These are phyloP conservation scores for Afroboletus lepidellus DNA, from an alignment of 1,284 basidiomycete species.

Conservation along the genomic window DNA sequence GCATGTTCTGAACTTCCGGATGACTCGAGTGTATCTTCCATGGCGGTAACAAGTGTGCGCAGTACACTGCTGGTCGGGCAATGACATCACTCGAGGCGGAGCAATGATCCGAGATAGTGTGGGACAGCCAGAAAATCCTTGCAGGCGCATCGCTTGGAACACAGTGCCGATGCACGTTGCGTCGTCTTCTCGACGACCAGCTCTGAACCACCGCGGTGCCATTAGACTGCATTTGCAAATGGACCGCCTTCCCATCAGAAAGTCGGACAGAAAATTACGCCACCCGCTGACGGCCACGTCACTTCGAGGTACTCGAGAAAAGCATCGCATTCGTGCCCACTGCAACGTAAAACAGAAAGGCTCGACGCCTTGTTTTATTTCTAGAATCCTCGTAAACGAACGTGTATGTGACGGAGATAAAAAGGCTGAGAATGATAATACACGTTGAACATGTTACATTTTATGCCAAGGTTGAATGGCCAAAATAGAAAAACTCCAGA, in stretches of 20 bases:
- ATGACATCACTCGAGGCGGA: not conserved
- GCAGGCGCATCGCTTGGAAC: not conserved
- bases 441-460: constrained; percentile 25
- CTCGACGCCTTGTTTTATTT: constrained; percentile 22
- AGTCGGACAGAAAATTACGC: not conserved
- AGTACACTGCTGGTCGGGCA: not conserved
- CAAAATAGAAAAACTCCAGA: not conserved
- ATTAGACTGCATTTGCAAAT: too few species aligned
- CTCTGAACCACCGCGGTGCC: too few species aligned
- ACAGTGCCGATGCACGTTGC: not conserved
- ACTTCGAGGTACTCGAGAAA: not conserved
- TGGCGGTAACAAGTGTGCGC: too few species aligned
- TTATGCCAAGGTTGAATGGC: not conserved
- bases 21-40: too few species aligned
- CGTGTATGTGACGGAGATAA: not conserved
- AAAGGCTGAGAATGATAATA: constrained; percentile 17
- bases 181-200: too few species aligned
- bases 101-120: too few species aligned
- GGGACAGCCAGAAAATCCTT: not conserved
- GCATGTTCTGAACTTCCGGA: too few species aligned
- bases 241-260: not conserved
- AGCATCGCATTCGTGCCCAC: constrained; percentile 7
- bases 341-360: constrained; percentile 4
- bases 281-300: too few species aligned
- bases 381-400: constrained; percentile 4